A percentile compares a stretch with the other conserved stretches of the same genome.
Conservation (phyloP, 1,284 basidiomycete species). For the Ceratobasidium sp. region DNA sequence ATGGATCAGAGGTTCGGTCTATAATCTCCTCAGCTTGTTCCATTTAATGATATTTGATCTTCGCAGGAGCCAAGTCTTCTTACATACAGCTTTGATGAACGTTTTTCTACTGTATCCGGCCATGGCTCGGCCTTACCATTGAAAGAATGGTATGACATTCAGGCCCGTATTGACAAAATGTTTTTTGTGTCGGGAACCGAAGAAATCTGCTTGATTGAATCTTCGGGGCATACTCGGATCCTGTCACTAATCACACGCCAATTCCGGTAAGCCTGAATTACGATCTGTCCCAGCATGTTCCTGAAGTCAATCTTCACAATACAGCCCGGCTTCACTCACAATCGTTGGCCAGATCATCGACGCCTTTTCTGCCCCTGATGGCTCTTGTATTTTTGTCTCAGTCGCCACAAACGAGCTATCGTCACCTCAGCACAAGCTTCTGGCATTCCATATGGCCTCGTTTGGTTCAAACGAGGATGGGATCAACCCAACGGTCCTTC, state of each 20-base stretch:
- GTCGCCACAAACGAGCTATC: not conserved
- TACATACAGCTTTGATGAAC: not conserved
- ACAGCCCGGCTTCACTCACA: not conserved
- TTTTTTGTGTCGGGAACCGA: conserved; percentile 40
- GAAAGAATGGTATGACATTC: conserved; percentile 41
- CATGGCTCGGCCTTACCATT: not conserved
- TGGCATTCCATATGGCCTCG: conserved; percentile 65
- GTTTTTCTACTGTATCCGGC: not conserved
- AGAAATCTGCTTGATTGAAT: conserved; percentile 41
- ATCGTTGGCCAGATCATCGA: not conserved
- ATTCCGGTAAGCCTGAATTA: conserved; percentile 13
- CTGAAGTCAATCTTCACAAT: not conserved
- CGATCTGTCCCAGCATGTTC: not conserved
- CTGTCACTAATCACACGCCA: conserved; percentile 30
- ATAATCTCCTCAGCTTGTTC: not conserved
- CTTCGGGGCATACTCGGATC: conserved; percentile 34
- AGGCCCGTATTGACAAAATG: conserved; percentile 6
- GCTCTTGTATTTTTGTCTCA: conserved; percentile 17
- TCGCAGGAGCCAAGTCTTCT: not conserved
- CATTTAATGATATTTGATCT: not conserved
- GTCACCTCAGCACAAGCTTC: conserved; percentile 46
- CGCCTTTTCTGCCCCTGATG: conserved; percentile 29
- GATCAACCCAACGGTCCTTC: conserved; percentile 51
- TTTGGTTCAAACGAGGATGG: conserved; percentile 63
- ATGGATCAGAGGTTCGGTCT: conserved; percentile 1